Conservation (phyloP, 768 basidiomycete species). For the Amanita molliuscula region DNA sequence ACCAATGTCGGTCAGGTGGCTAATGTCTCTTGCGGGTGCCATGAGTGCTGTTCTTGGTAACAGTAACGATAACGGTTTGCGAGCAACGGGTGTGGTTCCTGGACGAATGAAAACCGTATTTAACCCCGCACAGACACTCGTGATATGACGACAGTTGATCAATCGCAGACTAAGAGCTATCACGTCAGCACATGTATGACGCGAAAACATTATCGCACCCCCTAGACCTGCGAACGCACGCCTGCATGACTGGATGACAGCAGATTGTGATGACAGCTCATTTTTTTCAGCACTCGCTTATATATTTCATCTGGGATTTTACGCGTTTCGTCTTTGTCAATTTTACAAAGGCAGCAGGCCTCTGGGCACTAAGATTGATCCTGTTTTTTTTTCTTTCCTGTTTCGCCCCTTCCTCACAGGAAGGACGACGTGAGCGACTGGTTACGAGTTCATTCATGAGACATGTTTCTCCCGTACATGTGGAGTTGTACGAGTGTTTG, state of each 20-base stretch:
- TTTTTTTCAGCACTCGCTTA: background rate
- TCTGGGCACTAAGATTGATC: too few species aligned
- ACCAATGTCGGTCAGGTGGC: slow-evolving; percentile 31
- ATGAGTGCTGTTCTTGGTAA: background rate
- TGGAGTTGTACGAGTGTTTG: too few species aligned
- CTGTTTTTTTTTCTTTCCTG: too few species aligned
- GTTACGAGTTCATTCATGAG: too few species aligned
- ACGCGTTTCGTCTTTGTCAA: background rate
- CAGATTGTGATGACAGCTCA: background rate
- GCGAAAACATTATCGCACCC: background rate
- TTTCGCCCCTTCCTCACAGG: too few species aligned
- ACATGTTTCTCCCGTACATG: too few species aligned
- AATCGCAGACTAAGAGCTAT: background rate
- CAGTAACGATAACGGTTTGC: too few species aligned
- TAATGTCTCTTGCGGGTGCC: slow-evolving; percentile 1
- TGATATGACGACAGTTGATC: background rate
- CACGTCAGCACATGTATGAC: background rate
- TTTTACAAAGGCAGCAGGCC: too few species aligned
- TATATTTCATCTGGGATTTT: background rate
- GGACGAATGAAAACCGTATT: background rate
- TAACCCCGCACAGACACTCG: background rate
- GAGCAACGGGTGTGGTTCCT: background rate
- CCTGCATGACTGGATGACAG: background rate
- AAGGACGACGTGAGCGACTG: too few species aligned
- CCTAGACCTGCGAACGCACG: background rate